phyloP scores from a whole-genome alignment of 345 rosid species.

The Eucalyptus pumila region DNA sequence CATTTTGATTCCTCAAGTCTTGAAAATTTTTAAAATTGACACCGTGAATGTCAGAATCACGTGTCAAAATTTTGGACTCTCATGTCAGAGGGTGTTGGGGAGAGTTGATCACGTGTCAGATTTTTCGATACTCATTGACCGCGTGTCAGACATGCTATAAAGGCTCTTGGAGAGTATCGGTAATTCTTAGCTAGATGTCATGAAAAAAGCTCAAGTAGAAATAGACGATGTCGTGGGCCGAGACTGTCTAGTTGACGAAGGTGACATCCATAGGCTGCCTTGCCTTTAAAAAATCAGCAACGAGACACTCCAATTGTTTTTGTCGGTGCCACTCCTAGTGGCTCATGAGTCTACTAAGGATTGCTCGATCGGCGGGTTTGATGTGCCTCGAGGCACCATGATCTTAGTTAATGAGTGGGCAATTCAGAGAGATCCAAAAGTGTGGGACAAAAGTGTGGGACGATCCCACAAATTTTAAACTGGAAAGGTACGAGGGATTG shows the following conservation, averaged over 20 bases:
- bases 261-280: neutral
- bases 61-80: accelerated
- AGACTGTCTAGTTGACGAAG: neutral
- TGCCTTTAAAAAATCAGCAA: neutral
- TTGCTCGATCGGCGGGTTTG: slow-evolving; percentile 2
- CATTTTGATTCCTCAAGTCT: too few relatives aligned
- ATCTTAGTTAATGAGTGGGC: slow-evolving; percentile 1
- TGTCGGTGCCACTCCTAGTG: neutral
- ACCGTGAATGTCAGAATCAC: too few relatives aligned
- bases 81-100: too few relatives aligned
- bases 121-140: too few relatives aligned
- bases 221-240: neutral
- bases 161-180: too few relatives aligned
- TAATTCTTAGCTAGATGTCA: neutral
- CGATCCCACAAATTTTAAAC: neutral
- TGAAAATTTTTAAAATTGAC: too few relatives aligned
- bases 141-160: too few relatives aligned
- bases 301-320: neutral
- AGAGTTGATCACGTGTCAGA: too few relatives aligned
- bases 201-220: neutral
- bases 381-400: slow-evolving; percentile 1
- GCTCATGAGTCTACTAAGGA: slow-evolving; percentile 1
- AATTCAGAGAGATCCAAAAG: neutral
- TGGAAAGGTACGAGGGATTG: slow-evolving; percentile 1
- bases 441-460: slow-evolving; percentile 1